phyloP scores from a whole-genome alignment of 768 basidiomycete genomes.

The Trichaptum fuscoviolaceum region DNA sequence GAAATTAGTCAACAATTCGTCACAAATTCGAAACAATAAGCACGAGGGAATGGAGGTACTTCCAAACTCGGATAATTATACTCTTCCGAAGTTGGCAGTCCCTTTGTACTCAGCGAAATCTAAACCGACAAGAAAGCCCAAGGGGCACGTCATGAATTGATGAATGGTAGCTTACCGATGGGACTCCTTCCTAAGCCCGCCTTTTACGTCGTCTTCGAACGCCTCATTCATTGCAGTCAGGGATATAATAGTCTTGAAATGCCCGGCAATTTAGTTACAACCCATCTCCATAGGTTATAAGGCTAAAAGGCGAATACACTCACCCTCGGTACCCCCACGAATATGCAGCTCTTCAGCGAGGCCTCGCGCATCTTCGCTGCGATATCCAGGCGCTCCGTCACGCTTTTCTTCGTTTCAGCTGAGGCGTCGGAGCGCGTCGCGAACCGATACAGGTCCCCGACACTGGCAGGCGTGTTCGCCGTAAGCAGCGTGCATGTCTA shows the following conservation, averaged over 20 bases:
- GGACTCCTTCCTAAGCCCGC: constrained; percentile 58
- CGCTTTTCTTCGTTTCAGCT: constrained; percentile 34
- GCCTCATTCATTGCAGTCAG: constrained; percentile 71
- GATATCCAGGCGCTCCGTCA: constrained; percentile 57
- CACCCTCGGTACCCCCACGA: constrained; percentile 83
- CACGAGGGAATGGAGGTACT: constrained; percentile 2
- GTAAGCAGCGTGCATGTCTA: constrained; percentile 84
- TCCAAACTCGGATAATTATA: neutral
- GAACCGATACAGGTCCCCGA: constrained; percentile 80
- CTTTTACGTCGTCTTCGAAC: constrained; percentile 77
- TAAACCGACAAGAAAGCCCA: neutral
- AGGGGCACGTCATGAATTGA: constrained; percentile 7
- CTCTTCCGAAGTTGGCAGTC: neutral
- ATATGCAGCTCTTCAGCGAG: constrained; percentile 84
- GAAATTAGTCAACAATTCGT: neutral
- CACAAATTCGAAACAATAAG: constrained; percentile 1
- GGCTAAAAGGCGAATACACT: constrained; percentile 22
- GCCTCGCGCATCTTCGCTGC: constrained; percentile 87
- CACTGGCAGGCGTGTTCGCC: constrained; percentile 70
- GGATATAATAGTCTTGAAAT: constrained; percentile 68
- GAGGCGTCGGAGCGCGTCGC: constrained; percentile 47
- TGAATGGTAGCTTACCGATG: constrained; percentile 51
- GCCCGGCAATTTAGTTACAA: neutral
- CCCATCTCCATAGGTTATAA: neutral
- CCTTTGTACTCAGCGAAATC: neutral